Conservation (phyloP, 2,329 filamentous ascomycete species). For the Diplodia scrobiculata region DNA sequence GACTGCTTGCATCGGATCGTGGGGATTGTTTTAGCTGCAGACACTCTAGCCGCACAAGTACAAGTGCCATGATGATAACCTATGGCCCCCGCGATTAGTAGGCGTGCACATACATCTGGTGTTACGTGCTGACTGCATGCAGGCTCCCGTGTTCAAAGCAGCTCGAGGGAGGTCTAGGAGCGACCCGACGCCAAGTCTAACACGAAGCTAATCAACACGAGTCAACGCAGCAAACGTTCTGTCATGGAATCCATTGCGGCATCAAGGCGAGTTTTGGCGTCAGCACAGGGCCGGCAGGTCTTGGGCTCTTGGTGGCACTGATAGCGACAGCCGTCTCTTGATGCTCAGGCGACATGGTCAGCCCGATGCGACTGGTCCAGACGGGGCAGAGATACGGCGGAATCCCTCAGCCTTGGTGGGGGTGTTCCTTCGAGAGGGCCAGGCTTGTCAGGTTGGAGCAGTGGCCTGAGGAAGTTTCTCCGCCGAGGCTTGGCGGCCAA, state of each 20-base stretch:
- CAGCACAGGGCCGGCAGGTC: background rate
- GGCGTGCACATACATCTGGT: background rate
- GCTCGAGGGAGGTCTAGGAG: background rate
- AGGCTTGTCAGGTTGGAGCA: constrained; percentile 1
- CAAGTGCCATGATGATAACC: constrained; percentile 6
- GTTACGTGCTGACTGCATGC: constrained; percentile 7
- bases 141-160: background rate
- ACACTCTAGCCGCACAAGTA: constrained; percentile 9
- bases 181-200: background rate
- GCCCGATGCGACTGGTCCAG: no score
- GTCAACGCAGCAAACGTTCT: constrained; percentile 4
- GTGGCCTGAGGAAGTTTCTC: constrained; percentile 2
- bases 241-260: constrained; percentile 11
- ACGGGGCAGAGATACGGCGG: constrained; percentile 2
- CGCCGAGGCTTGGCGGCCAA: constrained; percentile 20
- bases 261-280: background rate
- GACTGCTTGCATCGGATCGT: constrained; percentile 17
- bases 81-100: background rate
- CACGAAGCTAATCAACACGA: background rate
- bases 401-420: background rate
- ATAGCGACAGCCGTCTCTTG: constrained; percentile 1
- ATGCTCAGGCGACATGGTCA: constrained; percentile 8
- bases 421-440: constrained; percentile 9
- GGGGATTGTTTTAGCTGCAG: constrained; percentile 22
- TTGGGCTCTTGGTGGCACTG: background rate